Evolutionary conservation across 345 rosid genomes (phyloP), one percentile per base, ranked within the genome.

Genomic region (Isatis tinctoria): DNA sequence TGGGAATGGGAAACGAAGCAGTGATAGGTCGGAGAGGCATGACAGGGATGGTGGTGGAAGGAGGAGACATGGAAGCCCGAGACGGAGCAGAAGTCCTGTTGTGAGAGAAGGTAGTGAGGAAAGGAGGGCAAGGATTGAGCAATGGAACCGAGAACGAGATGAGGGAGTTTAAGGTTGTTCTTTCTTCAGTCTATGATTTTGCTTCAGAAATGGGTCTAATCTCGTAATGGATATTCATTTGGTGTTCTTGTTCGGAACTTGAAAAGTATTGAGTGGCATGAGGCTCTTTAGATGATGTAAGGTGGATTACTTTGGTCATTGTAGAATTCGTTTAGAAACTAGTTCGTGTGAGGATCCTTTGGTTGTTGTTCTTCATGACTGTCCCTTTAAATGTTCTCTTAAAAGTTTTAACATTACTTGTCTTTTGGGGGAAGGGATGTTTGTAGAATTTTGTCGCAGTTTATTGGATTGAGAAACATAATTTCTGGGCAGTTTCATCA

Each of bases 21-120:
- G 86, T 65, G 83, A 80, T 45, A 78, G 85, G 65, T 60, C 69
- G 2, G 83, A 78, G 18, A 84, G 75, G 59, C 62, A 64, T 11
- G 82, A 85, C 16, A 80, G 83, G 14, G 88, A 82, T 37, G 78
- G 85, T 40, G 78, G 67, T 51, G 64, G 82, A 10, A 81, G 85
- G 74, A 78, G 83, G 74, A 79, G 83, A 35, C 79, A 80, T n/a
- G 81, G 88, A 13, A 90, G 87, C 60, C 88, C 89, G 0, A 83
- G 77, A 78, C 84, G 90, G 68, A 87, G 90, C 81, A 79, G 86
- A 75, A 92, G 96, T 52, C 94, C 95, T 0, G 85, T 82, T 2
- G 86, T 39, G 26, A 84, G 98, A 78, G 97, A 85, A 80, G 92
- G 93, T 3, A 93, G 98, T 17, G 98, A 85, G 77, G 96, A 93